A percentile compares a stretch with the other conserved stretches of the same genome.
Evolutionary conservation across 2,329 filamentous ascomycete genomes (phyloP).

Genomic region (Stenocarpella maydis): DNA sequence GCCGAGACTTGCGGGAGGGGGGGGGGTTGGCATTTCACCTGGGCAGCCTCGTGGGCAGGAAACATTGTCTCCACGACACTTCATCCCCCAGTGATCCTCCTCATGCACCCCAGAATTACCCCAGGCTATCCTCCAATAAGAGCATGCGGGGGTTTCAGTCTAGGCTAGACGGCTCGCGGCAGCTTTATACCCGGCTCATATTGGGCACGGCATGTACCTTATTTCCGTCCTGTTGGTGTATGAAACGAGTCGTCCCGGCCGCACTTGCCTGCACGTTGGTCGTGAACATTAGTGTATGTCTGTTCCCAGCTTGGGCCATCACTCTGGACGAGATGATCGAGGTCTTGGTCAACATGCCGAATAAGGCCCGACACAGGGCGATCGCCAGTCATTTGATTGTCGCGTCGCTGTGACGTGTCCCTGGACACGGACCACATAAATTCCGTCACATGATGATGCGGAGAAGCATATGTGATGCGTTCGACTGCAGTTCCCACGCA

Average conservation of each 20-base stretch:
- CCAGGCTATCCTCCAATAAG: slow-evolving; percentile 29
- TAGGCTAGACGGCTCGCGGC: slow-evolving; percentile 10
- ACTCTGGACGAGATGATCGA: neutral
- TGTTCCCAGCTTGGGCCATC: neutral
- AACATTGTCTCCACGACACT: neutral
- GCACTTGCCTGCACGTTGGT: slow-evolving; percentile 2
- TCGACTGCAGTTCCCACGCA: neutral
- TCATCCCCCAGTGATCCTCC: neutral
- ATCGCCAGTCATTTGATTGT: slow-evolving; percentile 14
- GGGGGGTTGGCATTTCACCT: slow-evolving; percentile 5
- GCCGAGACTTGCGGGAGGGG: slow-evolving; percentile 3
- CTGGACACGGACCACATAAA: slow-evolving; percentile 14
- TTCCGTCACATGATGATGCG: slow-evolving; percentile 24
- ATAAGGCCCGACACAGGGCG: neutral
- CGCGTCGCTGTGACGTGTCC: slow-evolving; percentile 11
- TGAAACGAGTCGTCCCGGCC: neutral
- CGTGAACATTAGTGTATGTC: neutral
- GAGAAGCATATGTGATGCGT: slow-evolving; percentile 19
- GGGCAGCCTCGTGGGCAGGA: slow-evolving; percentile 9
- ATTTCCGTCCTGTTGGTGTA: neutral
- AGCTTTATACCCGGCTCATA: slow-evolving; percentile 16
- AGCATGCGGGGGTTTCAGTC: slow-evolving; percentile 21
- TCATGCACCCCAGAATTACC: slow-evolving; percentile 32
- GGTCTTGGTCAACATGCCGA: slow-evolving; percentile 6
- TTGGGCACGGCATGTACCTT: neutral